Evolutionary conservation across 306 rosid genomes (phyloP), one percentile per base, ranked within the genome.

Genomic region (Prosopis cineraria): DNA sequence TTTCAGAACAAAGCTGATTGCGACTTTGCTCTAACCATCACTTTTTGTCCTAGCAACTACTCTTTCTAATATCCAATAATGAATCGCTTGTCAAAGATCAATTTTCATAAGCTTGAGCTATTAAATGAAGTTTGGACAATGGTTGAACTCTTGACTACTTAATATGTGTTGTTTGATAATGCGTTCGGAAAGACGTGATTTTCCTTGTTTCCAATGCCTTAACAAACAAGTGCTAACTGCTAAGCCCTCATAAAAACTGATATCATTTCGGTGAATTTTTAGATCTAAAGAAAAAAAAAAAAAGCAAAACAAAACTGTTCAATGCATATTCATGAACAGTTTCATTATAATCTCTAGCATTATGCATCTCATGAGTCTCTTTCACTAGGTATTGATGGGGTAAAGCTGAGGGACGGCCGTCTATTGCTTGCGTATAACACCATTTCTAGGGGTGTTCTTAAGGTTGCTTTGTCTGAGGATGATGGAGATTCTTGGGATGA

Each of bases 401-500:
- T 94, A 71, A 94, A 94, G 88, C 87, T 94, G 63, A 85, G 83
- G 78, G 91, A 92, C 82, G 93, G 98, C 0, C 81, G 84, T 37
- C 1, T 92, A 40, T 63, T 94, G 78, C 90, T 92, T 53, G 97
- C 84, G 62, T 90, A 92, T 69, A 94, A 94, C 72, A 85, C 88
- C 68, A 69, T 82, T 34, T 79, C 88, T 40, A 90, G 97, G 82
- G 94, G 93, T n/a, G 90, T 90, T 31, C 98, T 94, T 77, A 92
- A 92, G 82, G 88, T 94, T 72, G 90, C 89, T 1, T 30, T 92
- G 24, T 94, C 98, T 5, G 67, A 79, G 33, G 94, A 94, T 84
- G 98, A 92, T 79, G 98, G 98, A 50, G 96, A 94, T 79, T 79
- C 97, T 0, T 94, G 98, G 98, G 55, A 47, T 17, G 92, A 94